Conservation (phyloP, 2,329 filamentous ascomycete species). For the Gaeumannomyces sp. region DNA sequence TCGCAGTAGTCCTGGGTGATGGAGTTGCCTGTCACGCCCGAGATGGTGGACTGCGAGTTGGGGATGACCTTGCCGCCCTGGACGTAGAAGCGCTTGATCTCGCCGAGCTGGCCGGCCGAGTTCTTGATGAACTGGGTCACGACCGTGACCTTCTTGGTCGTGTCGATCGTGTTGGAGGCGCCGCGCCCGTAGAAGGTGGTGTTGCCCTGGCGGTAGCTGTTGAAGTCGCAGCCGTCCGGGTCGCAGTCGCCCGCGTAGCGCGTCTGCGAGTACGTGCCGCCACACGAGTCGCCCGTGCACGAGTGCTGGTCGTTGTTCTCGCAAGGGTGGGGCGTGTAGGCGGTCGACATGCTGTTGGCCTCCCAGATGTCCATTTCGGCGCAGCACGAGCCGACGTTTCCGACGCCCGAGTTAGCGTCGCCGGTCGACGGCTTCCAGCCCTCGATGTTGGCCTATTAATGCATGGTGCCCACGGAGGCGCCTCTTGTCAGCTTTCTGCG, state of each 20-base stretch:
- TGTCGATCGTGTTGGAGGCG: conserved; percentile 45
- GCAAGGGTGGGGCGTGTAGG: conserved; percentile 36
- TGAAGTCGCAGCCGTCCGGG: conserved; percentile 66
- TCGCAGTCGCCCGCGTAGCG: conserved; percentile 61
- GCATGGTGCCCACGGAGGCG: neutral
- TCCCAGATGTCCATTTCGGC: conserved; percentile 43
- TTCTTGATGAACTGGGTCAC: conserved; percentile 56
- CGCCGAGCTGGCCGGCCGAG: conserved; percentile 34
- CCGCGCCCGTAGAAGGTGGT: conserved; percentile 55
- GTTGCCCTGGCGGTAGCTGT: conserved; percentile 61
- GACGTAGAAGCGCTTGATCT: conserved; percentile 60
- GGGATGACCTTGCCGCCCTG: conserved; percentile 54
- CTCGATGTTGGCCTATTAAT: conserved; percentile 43
- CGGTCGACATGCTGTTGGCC: conserved; percentile 32
- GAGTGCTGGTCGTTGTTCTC: conserved; percentile 39
- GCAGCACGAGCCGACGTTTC: conserved; percentile 42
- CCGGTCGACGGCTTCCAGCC: conserved; percentile 44
- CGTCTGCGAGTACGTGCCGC: conserved; percentile 43
- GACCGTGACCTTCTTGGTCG: conserved; percentile 54
- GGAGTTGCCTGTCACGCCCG: conserved; percentile 33
- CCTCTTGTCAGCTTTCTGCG: neutral
- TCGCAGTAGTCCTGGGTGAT: conserved; percentile 55
- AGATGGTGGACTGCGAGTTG: conserved; percentile 40
- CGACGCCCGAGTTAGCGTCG: conserved; percentile 49
- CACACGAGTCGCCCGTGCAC: conserved; percentile 46